Evolutionary conservation across 805 yeast genomes (phyloP).

Genomic region (Candida endomychidarum): DNA sequence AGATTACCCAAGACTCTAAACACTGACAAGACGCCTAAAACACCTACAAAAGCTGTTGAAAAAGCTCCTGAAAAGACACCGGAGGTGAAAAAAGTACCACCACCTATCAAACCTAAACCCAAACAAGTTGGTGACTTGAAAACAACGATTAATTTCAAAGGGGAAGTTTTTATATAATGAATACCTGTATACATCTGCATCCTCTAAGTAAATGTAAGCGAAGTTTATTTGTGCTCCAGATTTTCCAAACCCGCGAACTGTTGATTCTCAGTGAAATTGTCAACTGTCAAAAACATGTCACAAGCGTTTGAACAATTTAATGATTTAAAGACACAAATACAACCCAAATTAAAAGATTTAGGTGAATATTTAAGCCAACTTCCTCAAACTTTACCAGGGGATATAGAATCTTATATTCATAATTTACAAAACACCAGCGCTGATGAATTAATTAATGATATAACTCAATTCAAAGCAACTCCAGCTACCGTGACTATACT

Average conservation of each 20-base stretch:
- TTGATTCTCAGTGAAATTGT: slow-evolving; percentile 5
- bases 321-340: slow-evolving; percentile 9
- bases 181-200: no score
- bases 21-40: not conserved
- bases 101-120: slow-evolving; percentile 14
- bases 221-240: no score
- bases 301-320: slow-evolving; percentile 12
- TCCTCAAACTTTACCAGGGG: slow-evolving; percentile 10
- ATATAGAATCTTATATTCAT: slow-evolving; percentile 10
- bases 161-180: slow-evolving; percentile 17
- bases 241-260: not conserved
- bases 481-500: slow-evolving; percentile 36
- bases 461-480: slow-evolving; percentile 28
- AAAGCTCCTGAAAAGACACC: not conserved
- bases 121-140: slow-evolving; percentile 10
- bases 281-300: slow-evolving; percentile 1
- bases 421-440: slow-evolving; percentile 11
- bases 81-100: slow-evolving; percentile 8
- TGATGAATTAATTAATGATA: slow-evolving; percentile 30
- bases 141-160: slow-evolving; percentile 14
- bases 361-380: slow-evolving; percentile 5
- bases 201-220: no score
- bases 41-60: not conserved
- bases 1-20: slow-evolving; percentile 36
- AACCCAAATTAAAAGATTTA: slow-evolving; percentile 13